Base-by-base conservation (phyloP, 768 basidiomycete genomes). In the Rickenella mellea region DNA sequence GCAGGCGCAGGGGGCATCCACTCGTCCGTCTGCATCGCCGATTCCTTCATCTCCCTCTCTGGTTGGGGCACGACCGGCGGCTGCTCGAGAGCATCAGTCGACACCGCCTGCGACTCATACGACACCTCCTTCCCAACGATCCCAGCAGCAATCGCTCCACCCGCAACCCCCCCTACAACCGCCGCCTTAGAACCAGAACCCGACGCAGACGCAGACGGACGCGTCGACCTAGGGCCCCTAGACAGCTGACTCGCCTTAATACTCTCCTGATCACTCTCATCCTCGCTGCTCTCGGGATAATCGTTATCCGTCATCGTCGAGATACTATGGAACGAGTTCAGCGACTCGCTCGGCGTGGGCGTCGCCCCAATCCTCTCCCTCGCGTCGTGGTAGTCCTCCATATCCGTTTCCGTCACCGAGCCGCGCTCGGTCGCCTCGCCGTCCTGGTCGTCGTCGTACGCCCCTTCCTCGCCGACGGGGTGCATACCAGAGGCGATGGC, bases 1-100 rank as follows among this genome's bases (percentile, higher is more conserved):
- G 61, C 57, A 1, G 64, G 56, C 10, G 51, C 35, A 7, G 70
- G 65, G 9, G 75, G 75, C 11, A 56, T 62, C 82, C 80, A 83
- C 39, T 71, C 70, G 47, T 91, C 88, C 1, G 87, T 90, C 63
- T 91, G 87, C 26, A 80, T 77, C 3, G 78, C 83, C 46, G 78
- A 83, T 51, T 91, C 87, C 55, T 68, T 78, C 25, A 75, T 61
- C 50, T 85, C 79, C 0, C 78, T 75, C 55, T 78, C 83, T 9
- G 74, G 76, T 15, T 59, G 59, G 9, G 51, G 42, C 11, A 29
- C 45, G 9, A 43, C 50, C 40, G 61, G 53, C 46, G 41, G 42
- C 45, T 52, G 54, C 19, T 61, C 57, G 17, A 60, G 31, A 21
- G 39, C 27, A 7, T 59, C 64, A 0, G 63, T 55, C 17, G 54